Conservation (phyloP, 805 yeast species). For the Candida endomychidarum region DNA sequence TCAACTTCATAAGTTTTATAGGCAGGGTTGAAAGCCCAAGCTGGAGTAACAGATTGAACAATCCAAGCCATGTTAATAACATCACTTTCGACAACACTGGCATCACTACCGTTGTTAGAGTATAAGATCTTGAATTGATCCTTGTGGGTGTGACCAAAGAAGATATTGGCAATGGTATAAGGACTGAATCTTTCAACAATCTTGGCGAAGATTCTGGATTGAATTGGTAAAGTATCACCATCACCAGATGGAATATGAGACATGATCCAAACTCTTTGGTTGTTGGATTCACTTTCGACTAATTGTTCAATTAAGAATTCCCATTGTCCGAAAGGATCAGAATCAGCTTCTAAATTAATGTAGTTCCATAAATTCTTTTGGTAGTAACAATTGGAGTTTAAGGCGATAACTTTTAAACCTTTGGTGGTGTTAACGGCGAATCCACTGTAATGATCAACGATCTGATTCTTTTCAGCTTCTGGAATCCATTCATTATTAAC, state of each 20-base stretch:
- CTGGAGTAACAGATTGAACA: slow-evolving; percentile 66
- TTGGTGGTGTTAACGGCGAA: slow-evolving; percentile 49
- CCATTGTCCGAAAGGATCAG: slow-evolving; percentile 65
- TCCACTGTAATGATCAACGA: slow-evolving; percentile 45
- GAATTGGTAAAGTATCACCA: slow-evolving; percentile 59
- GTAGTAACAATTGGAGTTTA: slow-evolving; percentile 70
- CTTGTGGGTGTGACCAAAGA: slow-evolving; percentile 70
- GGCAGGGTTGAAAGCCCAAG: slow-evolving; percentile 59
- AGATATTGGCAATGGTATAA: slow-evolving; percentile 63
- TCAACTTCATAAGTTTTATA: slow-evolving; percentile 76
- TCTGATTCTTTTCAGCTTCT: slow-evolving; percentile 20
- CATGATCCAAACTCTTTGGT: slow-evolving; percentile 71
- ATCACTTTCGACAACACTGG: slow-evolving; percentile 38
- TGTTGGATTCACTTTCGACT: slow-evolving; percentile 53
- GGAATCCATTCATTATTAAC: slow-evolving; percentile 39
- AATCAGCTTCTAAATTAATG: slow-evolving; percentile 50
- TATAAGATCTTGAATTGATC: slow-evolving; percentile 67
- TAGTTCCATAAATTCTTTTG: slow-evolving; percentile 53
- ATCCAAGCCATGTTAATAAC: slow-evolving; percentile 63
- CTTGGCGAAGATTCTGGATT: slow-evolving; percentile 53
- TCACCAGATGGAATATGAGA: slow-evolving; percentile 66
- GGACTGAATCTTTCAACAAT: slow-evolving; percentile 69
- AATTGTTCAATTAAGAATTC: slow-evolving; percentile 61
- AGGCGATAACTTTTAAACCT: slow-evolving; percentile 47
- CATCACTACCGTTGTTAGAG: slow-evolving; percentile 42